Conservation (phyloP, 345 rosid genomes). For the Nasturtium officinale region DNA sequence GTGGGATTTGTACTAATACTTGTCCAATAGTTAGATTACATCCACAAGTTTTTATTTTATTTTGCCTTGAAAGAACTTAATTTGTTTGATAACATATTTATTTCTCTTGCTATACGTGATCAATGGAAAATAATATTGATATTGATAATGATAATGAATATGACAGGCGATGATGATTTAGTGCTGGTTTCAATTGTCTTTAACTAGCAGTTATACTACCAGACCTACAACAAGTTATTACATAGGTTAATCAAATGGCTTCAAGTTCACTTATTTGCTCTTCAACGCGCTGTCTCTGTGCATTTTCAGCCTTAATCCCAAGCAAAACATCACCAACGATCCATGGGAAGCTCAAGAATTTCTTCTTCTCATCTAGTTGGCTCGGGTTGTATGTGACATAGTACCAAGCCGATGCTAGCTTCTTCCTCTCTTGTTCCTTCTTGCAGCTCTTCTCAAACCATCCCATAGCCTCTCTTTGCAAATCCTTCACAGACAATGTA, state of each 20-base stretch:
- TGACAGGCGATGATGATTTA: neutral
- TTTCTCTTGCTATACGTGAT: too few relatives aligned
- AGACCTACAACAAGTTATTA: neutral
- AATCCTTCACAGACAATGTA: conserved; percentile 51
- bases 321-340: conserved; percentile 65
- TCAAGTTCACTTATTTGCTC: conserved; percentile 1
- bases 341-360: conserved; percentile 86
- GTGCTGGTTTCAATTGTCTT: neutral
- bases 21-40: too few relatives aligned
- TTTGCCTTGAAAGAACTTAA: too few relatives aligned
- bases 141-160: neutral
- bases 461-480: conserved; percentile 63
- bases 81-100: too few relatives aligned
- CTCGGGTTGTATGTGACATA: conserved; percentile 69
- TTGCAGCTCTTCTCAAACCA: conserved; percentile 70
- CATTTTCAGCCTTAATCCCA: conserved; percentile 52
- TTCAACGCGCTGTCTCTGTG: conserved; percentile 2
- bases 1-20: too few relatives aligned
- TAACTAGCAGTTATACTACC: neutral
- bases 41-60: too few relatives aligned
- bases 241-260: neutral
- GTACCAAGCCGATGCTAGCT: conserved; percentile 92
- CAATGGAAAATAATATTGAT: neutral
- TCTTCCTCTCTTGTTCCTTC: conserved; percentile 42
- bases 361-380: conserved; percentile 41